phyloP scores from a whole-genome alignment of 257 asterid genomes.

The Solanum bulbocastanum region DNA sequence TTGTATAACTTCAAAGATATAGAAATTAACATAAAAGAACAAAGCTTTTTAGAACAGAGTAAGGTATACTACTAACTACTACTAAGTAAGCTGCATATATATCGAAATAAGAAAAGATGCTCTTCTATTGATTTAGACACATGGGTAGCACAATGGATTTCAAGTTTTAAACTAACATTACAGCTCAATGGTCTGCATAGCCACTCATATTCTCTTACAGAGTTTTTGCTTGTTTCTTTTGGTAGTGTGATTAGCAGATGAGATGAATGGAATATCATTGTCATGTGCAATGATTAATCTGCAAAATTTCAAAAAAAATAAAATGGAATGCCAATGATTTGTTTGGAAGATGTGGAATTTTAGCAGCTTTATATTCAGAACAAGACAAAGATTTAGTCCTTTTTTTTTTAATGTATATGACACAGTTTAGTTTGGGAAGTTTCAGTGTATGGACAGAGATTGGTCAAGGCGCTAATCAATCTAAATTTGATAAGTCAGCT shows the following conservation, averaged over 20 bases:
- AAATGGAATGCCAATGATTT: neutral
- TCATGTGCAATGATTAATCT: slow-evolving; percentile 37
- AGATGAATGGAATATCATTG: slow-evolving; percentile 14
- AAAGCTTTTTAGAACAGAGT: neutral
- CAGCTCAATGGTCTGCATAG: slow-evolving; percentile 11
- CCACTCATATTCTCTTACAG: slow-evolving; percentile 3
- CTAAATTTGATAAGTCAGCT: neutral
- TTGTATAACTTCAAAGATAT: neutral
- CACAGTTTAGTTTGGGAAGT: slow-evolving; percentile 23
- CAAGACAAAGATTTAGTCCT: slow-evolving; percentile 12
- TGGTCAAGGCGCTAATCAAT: slow-evolving; percentile 22
- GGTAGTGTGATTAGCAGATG: slow-evolving; percentile 10
- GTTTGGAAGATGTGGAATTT: neutral
- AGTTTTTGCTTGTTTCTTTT: neutral
- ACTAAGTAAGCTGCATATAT: neutral
- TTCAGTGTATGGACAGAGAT: slow-evolving; percentile 5
- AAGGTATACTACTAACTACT: neutral
- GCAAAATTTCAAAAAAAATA: neutral
- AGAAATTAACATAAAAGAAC: neutral
- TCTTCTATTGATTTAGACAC: neutral
- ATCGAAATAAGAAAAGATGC: slow-evolving; percentile 4
- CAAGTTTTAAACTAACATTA: slow-evolving; percentile 3
- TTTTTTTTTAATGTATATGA: slow-evolving; percentile 7
- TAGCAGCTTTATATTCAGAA: slow-evolving; percentile 1
- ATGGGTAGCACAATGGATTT: slow-evolving; percentile 11